These are phyloP conservation scores for Ceriops decandra DNA, from an alignment of 345 rosid species.

Conservation along the genomic window DNA sequence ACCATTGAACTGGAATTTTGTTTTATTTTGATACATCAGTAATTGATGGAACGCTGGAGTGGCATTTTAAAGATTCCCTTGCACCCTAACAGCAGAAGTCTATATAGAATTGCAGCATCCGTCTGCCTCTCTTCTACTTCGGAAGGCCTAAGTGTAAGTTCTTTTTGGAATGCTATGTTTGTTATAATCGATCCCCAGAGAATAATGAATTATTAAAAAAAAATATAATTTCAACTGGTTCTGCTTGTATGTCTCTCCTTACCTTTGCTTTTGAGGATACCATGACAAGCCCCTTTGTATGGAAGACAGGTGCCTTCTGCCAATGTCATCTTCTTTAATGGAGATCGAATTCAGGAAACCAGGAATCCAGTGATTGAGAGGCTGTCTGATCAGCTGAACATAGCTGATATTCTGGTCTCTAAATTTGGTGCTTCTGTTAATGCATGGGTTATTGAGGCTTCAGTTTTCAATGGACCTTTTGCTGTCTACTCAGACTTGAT, in stretches of 20 bases:
- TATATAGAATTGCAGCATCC: constrained; percentile 64
- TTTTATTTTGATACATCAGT: constrained; percentile 7
- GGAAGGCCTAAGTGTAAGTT: constrained; percentile 37
- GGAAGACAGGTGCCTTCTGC: constrained; percentile 54
- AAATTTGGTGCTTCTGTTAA: constrained; percentile 62
- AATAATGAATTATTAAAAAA: too few species aligned
- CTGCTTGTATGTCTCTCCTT: not conserved
- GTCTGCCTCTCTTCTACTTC: constrained; percentile 53
- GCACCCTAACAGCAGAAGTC: constrained; percentile 14
- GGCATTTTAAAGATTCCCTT: constrained; percentile 59
- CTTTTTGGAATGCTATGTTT: not conserved
- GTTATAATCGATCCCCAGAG: not conserved
- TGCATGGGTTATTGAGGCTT: constrained; percentile 75
- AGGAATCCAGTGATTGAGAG: constrained; percentile 65
- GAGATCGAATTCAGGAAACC: constrained; percentile 67
- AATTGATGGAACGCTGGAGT: constrained; percentile 61
- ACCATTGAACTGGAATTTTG: not conserved
- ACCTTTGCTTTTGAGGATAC: too few species aligned
- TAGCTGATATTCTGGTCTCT: constrained; percentile 68
- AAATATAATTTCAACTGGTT: too few species aligned
- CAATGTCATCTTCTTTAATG: constrained; percentile 67
- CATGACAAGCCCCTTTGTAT: not conserved
- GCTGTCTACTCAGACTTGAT: constrained; percentile 71
- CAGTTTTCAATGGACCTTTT: constrained; percentile 63
- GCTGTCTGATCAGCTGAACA: constrained; percentile 51